Conservation (phyloP, 768 basidiomycete species). For the Tricholoma furcatifolium region DNA sequence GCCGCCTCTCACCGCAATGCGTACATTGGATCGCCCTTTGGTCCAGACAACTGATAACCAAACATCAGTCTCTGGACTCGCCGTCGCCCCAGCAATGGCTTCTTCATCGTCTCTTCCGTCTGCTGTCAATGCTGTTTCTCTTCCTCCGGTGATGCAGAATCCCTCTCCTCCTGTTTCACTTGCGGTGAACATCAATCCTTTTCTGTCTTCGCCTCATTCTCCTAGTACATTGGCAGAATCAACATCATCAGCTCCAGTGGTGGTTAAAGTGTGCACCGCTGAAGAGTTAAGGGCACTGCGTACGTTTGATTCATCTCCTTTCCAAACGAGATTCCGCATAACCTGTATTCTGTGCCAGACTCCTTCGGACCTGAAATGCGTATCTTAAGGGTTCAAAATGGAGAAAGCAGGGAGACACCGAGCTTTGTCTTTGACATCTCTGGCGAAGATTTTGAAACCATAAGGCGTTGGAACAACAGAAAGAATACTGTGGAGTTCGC, state of each 20-base stretch:
- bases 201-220: no score
- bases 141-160: background rate
- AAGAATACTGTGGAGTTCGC: conserved; percentile 33
- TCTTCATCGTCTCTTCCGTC: background rate
- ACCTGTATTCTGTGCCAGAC: conserved; percentile 10
- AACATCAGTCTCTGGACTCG: no score
- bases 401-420: conserved; percentile 2
- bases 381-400: conserved; percentile 13
- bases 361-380: conserved; percentile 20
- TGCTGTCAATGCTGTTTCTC: background rate
- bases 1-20: background rate
- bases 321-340: background rate
- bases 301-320: conserved; percentile 1
- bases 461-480: conserved; percentile 39
- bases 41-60: no score
- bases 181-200: no score
- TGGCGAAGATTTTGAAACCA: conserved; percentile 22
- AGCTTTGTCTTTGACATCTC: conserved; percentile 23
- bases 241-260: background rate
- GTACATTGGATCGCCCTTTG: no score
- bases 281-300: conserved; percentile 3
- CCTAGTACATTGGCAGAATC: no score
- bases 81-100: background rate
- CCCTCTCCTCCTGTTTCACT: background rate
- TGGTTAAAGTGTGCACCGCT: background rate